phyloP scores from a whole-genome alignment of 1,284 basidiomycete species.

The Ganoderma leucocontextum region DNA sequence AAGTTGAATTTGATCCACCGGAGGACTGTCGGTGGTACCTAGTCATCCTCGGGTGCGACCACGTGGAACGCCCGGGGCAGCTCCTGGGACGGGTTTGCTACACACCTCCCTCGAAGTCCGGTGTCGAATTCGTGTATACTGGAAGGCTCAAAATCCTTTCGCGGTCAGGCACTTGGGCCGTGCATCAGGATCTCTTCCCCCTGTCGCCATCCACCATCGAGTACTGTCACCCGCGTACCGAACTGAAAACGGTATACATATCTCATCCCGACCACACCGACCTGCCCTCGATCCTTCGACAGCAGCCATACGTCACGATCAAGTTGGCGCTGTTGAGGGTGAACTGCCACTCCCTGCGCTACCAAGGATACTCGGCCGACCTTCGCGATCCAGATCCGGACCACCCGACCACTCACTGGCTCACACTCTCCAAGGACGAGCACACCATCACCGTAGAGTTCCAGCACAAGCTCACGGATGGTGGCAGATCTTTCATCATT shows the following conservation, averaged over 20 bases:
- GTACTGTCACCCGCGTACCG: no score
- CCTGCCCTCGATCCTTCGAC: not conserved
- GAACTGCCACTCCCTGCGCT: not conserved
- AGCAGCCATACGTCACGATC: not conserved
- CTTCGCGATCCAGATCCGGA: not conserved
- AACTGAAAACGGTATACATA: not conserved
- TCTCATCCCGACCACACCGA: not conserved
- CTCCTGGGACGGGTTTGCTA: not conserved
- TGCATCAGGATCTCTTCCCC: not conserved
- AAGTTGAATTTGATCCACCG: not conserved
- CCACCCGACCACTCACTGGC: not conserved
- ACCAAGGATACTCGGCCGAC: not conserved
- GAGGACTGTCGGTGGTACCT: not conserved
- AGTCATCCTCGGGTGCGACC: not conserved
- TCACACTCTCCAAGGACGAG: not conserved
- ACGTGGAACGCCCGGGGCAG: not conserved
- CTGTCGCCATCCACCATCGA: not conserved
- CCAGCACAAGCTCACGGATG: not conserved
- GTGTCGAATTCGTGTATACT: not conserved
- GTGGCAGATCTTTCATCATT: not conserved
- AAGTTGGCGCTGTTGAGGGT: not conserved
- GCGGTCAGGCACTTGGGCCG: not conserved
- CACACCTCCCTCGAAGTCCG: not conserved
- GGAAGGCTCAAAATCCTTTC: not conserved
- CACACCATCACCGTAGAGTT: not conserved